These are phyloP conservation scores for Nicotiana knightiana DNA, from an alignment of 257 asterid species.

Conservation along the genomic window DNA sequence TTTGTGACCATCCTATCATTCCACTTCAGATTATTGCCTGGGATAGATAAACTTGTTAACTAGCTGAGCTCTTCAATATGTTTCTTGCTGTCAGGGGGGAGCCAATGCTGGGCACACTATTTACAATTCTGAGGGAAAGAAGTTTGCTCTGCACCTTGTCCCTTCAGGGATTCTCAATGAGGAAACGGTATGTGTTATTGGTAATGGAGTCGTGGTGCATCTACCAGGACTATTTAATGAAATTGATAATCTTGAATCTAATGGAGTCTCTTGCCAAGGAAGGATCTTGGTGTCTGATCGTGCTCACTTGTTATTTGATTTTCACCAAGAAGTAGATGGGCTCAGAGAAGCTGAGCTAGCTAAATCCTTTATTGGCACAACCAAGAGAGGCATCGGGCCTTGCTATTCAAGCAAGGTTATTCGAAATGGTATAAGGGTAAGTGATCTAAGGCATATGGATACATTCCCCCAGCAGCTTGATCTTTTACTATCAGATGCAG, in stretches of 20 bases:
- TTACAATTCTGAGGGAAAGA: slow-evolving; percentile 85
- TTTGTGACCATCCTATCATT: background rate
- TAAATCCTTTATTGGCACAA: slow-evolving; percentile 86
- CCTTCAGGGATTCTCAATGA: slow-evolving; percentile 84
- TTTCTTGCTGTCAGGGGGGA: slow-evolving; percentile 59
- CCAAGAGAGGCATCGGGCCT: slow-evolving; percentile 94
- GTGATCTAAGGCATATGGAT: slow-evolving; percentile 94
- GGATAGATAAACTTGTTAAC: background rate
- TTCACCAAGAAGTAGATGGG: slow-evolving; percentile 78
- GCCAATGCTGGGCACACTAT: slow-evolving; percentile 98
- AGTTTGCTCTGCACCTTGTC: slow-evolving; percentile 87
- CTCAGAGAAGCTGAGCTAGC: slow-evolving; percentile 88
- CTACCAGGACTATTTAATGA: slow-evolving; percentile 77
- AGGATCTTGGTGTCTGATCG: slow-evolving; percentile 84
- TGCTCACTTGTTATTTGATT: slow-evolving; percentile 81
- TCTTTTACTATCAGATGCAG: slow-evolving; percentile 69
- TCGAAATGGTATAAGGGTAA: slow-evolving; percentile 75
- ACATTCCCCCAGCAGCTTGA: slow-evolving; percentile 84
- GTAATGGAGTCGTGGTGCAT: slow-evolving; percentile 90
- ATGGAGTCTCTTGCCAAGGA: slow-evolving; percentile 73
- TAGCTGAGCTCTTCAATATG: background rate
- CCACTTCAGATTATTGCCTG: background rate
- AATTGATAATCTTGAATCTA: slow-evolving; percentile 73
- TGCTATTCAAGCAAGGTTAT: slow-evolving; percentile 88
- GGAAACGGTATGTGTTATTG: slow-evolving; percentile 37